Evolutionary conservation across 163 green algal genomes (phyloP).

Genomic region (Chlorella variabilis): DNA sequence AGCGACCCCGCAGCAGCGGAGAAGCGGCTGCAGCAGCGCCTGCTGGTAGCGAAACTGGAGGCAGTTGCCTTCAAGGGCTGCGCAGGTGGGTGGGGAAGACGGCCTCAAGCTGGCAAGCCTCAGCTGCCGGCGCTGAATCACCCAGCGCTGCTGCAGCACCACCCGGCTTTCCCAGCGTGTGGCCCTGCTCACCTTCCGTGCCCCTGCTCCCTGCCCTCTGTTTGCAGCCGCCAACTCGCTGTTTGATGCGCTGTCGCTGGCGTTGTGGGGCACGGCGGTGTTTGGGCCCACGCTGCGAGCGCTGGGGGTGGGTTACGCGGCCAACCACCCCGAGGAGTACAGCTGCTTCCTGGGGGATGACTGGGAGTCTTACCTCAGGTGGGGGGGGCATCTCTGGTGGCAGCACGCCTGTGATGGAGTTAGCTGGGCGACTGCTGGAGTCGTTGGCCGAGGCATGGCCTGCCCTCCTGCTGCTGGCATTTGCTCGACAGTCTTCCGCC

Average conservation of each 20-base stretch:
- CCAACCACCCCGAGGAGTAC: conserved; percentile 27
- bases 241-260: conserved; percentile 40
- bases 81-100: neutral
- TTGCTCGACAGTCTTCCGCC: neutral
- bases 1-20: conserved; percentile 10
- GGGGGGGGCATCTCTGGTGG: too few species aligned
- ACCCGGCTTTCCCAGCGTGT: neutral
- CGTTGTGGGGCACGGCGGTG: conserved; percentile 36
- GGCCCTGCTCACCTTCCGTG: neutral
- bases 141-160: too few species aligned
- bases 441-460: neutral
- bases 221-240: conserved; percentile 26
- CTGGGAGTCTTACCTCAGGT: conserved; percentile 35
- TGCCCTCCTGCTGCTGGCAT: neutral
- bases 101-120: neutral
- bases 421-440: too few species aligned
- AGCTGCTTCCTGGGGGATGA: conserved; percentile 41
- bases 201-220: neutral
- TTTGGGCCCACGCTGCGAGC: conserved; percentile 12
- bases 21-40: conserved; percentile 26
- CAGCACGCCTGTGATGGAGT: neutral
- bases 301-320: conserved; percentile 29
- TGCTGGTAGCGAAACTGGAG: conserved; percentile 32
- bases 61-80: conserved; percentile 4
- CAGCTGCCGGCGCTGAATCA: too few species aligned